Evolutionary conservation across 441 rosid genomes (phyloP), one percentile per base, ranked within the genome.

Genomic region (Croton setiger): DNA sequence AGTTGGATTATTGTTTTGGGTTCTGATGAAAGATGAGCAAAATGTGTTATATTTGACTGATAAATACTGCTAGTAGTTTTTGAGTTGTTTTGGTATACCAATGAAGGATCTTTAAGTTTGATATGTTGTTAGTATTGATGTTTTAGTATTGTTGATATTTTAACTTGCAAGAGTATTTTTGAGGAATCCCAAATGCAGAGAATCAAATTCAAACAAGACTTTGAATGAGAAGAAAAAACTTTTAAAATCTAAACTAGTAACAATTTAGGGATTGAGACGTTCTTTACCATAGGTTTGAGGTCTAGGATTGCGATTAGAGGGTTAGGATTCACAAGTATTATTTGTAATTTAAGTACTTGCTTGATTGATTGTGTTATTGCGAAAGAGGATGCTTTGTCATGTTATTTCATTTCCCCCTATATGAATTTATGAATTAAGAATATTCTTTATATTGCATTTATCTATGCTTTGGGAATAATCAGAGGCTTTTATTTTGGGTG

Each of bases 51-150:
- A 36, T 37, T 64, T 55, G 61, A 41, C 53, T 56, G 37, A n/a
- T 54, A 48, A 57, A 2, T 57, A 31, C 15, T 49, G 5, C 31
- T 5, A 11, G 7, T 33, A 45, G 8, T 35, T 58, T 58, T n/a
- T 21, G 9, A 5, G 10, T 57, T 44, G n/a, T 49, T 18, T 37
- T 14, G 4, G 12, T 5, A 11, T 17, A 37, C 14, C 6, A 23
- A 8, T 36, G n/a, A 39, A 65, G 4, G 54, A 63, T 45, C 66
- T 23, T 45, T 63, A 8, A 13, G 27, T 45, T 63, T 60, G 63
- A 39, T 11, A 37, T 36, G 23, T 27, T 37, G 15, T 58, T 0
- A 18, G n/a, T n/a, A n/a, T n/a, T n/a, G 43, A 58, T 36, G 3
- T 14, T 58, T 58, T 33, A 43, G 7, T 23, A 23, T 58, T 58